phyloP scores from a whole-genome alignment of 495 filamentous ascomycete genomes.

The Copromyces sp. region DNA sequence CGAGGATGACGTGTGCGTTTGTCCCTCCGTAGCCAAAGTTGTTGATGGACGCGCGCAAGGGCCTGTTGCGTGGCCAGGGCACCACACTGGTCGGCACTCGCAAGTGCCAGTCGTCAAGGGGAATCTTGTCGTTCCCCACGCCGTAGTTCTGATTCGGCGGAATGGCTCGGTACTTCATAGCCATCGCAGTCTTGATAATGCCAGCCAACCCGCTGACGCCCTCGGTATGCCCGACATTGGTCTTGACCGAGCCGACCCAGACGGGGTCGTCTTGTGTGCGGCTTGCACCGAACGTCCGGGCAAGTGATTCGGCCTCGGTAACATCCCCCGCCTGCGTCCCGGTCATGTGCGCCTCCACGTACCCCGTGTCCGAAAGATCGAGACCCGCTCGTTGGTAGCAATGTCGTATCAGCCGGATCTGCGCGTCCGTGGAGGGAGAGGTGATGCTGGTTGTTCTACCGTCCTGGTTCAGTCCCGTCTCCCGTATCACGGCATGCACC shows the following conservation, averaged over 20 bases:
- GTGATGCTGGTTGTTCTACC: conserved; percentile 41
- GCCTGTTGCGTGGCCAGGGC: conserved; percentile 2
- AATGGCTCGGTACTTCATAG: conserved; percentile 32
- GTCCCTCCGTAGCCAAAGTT: conserved; percentile 41
- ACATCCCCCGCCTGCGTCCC: conserved; percentile 46
- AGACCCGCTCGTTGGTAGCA: conserved; percentile 32
- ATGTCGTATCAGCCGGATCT: conserved; percentile 37
- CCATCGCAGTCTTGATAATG: conserved; percentile 37
- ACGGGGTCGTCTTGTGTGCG: conserved; percentile 1
- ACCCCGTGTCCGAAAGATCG: conserved; percentile 16
- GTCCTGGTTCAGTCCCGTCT: conserved; percentile 43
- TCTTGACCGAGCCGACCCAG: conserved; percentile 34
- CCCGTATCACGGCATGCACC: conserved; percentile 48
- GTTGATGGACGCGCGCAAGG: conserved; percentile 29
- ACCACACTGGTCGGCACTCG: conserved; percentile 6
- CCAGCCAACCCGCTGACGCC: conserved; percentile 30
- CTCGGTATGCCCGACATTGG: conserved; percentile 35
- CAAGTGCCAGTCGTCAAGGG: conserved; percentile 4
- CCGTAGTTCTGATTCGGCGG: conserved; percentile 24
- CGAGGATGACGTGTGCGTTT: conserved; percentile 38
- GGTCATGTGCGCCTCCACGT: conserved; percentile 23
- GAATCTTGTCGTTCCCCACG: conserved; percentile 12
- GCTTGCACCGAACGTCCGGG: background rate
- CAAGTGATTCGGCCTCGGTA: conserved; percentile 20
- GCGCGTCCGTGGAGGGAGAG: conserved; percentile 37